Evolutionary conservation across 2,329 filamentous ascomycete species (phyloP), one percentile per base, ranked within the genome.

Genomic region (Penicillium sp.): DNA sequence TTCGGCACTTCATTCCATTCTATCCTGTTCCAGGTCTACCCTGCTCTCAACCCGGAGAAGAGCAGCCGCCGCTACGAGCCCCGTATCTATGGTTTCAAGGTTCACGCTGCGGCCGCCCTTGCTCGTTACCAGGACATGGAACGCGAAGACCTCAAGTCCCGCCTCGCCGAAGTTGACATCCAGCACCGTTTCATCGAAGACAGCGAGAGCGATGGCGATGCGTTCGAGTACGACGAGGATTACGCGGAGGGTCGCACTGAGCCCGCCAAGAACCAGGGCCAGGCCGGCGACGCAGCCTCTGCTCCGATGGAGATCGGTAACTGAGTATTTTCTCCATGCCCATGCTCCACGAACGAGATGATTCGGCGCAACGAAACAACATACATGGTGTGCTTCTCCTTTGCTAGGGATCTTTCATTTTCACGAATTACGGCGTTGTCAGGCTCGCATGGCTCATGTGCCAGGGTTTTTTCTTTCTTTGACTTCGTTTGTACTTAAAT

Each of bases 1-100:
- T 99, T 99, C 65, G 94, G 94, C 64, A 92, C 93, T 45, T 96
- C 90, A 3, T 99, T 99, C 81, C 93, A 97, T 81, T 97, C 97
- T 77, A 97, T 99, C 75, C 86, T 99, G 58, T 97, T 99, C 80
- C 94, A 99, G 75, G 94, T 99, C 51, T 97, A 97, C 72, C 93
- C 94, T 5, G 86, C 89, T 22, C 82, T 99, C 64, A 86, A 95
- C 48, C 94, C 94, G 3, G 80, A 86, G 62, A 99, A 97, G 82
- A 91, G 86, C 64, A 81, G 87, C 58, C 87, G 91, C 60, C 85
- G 94, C 62, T 97, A 97, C 75, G 84, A 93, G 53, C 94, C 94
- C 22, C 86, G 89, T 54, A 88, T 96, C 56, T 99, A 94, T 73
- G 94, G 94, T 32, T 99, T 99, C 81, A 91, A 90, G 69, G 92